phyloP scores from a whole-genome alignment of 208 protist genomes.

The Crithidia expoeki region DNA sequence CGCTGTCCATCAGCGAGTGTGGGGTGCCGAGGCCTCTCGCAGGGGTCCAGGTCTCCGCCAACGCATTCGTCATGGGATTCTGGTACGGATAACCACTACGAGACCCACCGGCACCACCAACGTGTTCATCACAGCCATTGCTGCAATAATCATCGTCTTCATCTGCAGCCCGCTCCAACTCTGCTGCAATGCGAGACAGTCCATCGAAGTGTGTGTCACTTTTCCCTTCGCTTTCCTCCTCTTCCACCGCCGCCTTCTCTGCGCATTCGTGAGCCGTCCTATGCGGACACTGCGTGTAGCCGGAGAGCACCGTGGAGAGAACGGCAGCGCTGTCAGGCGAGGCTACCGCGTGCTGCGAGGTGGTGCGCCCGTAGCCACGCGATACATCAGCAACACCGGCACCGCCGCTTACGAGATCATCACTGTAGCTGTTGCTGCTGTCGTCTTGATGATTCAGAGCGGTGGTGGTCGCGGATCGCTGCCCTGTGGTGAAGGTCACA shows the following conservation, averaged over 20 bases:
- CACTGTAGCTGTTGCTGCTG: neutral
- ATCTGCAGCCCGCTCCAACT: neutral
- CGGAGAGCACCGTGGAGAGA: constrained; percentile 4
- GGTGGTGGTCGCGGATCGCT: no score
- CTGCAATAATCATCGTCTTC: neutral
- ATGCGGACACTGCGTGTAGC: constrained; percentile 4
- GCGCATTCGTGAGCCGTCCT: neutral
- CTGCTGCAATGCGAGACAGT: constrained; percentile 6
- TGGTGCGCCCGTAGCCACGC: no score
- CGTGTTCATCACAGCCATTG: neutral
- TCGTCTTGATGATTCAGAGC: neutral
- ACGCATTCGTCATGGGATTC: no score
- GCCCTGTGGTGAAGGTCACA: no score
- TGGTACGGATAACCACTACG: no score
- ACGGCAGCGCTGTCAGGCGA: neutral
- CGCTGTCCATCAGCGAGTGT: constrained; percentile 1
- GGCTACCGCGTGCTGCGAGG: neutral
- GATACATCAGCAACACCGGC: no score
- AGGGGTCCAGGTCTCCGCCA: constrained; percentile 15
- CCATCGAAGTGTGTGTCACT: constrained; percentile 4
- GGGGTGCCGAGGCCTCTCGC: constrained; percentile 5
- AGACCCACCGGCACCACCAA: neutral
- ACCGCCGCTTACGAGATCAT: no score
- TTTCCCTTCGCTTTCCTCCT: neutral
- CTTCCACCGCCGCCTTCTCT: neutral